Percentiles rank a stretch among this genome's conserved stretches.
Evolutionary conservation across 2,329 filamentous ascomycete species (phyloP).

Genomic region (Ilyonectria robusta): DNA sequence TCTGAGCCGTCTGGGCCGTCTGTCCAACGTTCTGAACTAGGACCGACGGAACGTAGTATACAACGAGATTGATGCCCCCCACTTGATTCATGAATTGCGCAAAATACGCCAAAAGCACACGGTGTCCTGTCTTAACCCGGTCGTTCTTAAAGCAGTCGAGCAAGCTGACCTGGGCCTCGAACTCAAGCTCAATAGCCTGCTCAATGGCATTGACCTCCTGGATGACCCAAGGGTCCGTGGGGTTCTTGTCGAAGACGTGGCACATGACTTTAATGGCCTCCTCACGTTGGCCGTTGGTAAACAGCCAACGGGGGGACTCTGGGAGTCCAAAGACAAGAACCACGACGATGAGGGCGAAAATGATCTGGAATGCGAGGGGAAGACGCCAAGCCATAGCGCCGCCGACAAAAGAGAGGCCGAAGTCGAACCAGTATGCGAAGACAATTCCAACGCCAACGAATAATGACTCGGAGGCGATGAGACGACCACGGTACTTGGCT

Average conservation of each 20-base stretch:
- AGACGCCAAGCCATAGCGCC: conserved; percentile 45
- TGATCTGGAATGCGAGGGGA: conserved; percentile 49
- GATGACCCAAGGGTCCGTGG: conserved; percentile 51
- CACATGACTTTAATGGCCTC: conserved; percentile 55
- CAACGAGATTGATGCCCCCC: conserved; percentile 62
- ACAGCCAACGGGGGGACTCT: conserved; percentile 59
- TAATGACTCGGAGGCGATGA: conserved; percentile 63
- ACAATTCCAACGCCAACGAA: conserved; percentile 58
- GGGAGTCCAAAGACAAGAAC: conserved; percentile 56
- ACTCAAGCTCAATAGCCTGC: conserved; percentile 58
- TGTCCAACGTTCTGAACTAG: conserved; percentile 53
- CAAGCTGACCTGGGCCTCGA: conserved; percentile 26
- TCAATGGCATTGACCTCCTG: conserved; percentile 57
- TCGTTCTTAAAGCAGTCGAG: conserved; percentile 36
- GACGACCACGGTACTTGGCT: conserved; percentile 61
- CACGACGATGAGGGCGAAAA: conserved; percentile 52
- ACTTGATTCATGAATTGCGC: conserved; percentile 57
- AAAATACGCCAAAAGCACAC: conserved; percentile 37
- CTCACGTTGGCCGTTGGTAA: conserved; percentile 52
- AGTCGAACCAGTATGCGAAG: conserved; percentile 59
- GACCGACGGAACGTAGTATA: conserved; percentile 52
- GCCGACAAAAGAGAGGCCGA: conserved; percentile 51
- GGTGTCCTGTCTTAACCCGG: conserved; percentile 31
- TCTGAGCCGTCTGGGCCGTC: conserved; percentile 47
- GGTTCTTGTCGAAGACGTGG: conserved; percentile 57